These are phyloP conservation scores for Trichothecium roseum DNA, from an alignment of 2,329 filamentous ascomycete species.

Conservation along the genomic window DNA sequence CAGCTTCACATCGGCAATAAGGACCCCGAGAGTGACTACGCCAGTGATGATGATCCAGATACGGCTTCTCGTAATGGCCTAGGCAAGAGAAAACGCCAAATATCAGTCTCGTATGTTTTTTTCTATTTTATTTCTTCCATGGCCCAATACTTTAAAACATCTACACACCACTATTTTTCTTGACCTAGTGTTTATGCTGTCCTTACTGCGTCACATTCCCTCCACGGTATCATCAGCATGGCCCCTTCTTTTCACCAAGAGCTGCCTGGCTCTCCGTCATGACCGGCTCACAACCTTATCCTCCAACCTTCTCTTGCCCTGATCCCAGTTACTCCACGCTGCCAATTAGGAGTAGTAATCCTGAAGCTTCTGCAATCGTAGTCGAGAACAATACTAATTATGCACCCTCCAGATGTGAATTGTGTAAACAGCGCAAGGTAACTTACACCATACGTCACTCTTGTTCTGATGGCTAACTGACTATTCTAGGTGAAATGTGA, in stretches of 20 bases:
- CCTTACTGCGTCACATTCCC: too few relatives aligned
- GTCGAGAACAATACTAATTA: conserved; percentile 23
- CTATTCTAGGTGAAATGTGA: conserved; percentile 68
- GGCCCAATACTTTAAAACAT: conserved; percentile 3
- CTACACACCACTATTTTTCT: conserved; percentile 4
- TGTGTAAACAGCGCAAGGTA: conserved; percentile 75
- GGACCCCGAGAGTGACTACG: conserved; percentile 38
- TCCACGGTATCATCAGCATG: background rate
- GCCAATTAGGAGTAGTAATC: conserved; percentile 1
- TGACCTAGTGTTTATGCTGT: conserved; percentile 6
- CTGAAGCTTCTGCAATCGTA: conserved; percentile 1
- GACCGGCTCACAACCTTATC: conserved; percentile 2
- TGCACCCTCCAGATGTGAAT: conserved; percentile 49
- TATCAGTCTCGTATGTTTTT: conserved; percentile 44
- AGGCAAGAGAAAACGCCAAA: conserved; percentile 49
- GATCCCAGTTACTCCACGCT: conserved; percentile 1
- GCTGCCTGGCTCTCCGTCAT: background rate
- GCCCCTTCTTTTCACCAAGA: background rate
- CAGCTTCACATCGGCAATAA: background rate
- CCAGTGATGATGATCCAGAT: conserved; percentile 36
- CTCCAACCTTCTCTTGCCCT: conserved; percentile 5
- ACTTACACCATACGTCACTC: background rate
- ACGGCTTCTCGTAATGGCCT: conserved; percentile 19
- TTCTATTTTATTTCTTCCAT: conserved; percentile 9
- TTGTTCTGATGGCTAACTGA: background rate